phyloP scores from a whole-genome alignment of 73 alveolate species.

The Paramecium sexaurelia region DNA sequence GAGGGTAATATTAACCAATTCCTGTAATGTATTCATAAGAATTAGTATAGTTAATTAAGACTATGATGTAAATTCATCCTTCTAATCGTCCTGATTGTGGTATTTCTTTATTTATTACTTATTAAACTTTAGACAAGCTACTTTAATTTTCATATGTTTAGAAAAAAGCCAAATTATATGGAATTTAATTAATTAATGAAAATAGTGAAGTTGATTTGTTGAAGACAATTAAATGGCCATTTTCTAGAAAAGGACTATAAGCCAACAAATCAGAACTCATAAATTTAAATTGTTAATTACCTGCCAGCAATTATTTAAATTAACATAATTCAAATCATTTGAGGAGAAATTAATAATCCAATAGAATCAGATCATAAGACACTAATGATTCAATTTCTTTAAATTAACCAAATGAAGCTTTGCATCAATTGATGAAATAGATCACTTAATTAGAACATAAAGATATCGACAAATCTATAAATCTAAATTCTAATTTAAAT shows the following conservation, averaged over 20 bases:
- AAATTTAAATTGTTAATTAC: not conserved
- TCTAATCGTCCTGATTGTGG: constrained; percentile 70
- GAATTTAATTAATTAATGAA: not conserved
- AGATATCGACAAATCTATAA: not conserved
- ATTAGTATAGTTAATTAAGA: constrained; percentile 48
- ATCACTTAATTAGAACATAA: not conserved
- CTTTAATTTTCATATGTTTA: not conserved
- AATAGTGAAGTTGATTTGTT: not conserved
- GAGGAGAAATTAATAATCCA: not conserved
- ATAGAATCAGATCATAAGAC: not conserved
- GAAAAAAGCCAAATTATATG: constrained; percentile 4
- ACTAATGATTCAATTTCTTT: not conserved
- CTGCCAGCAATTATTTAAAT: constrained; percentile 3
- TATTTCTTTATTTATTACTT: not conserved
- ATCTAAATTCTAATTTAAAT: not conserved
- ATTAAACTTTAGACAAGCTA: not conserved
- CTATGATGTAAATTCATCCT: constrained; percentile 69
- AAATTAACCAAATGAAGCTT: constrained; percentile 12
- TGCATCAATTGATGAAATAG: constrained; percentile 8
- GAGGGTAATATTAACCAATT: constrained; percentile 76
- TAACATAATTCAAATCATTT: constrained; percentile 39
- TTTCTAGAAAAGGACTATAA: not conserved
- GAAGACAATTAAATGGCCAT: constrained; percentile 38
- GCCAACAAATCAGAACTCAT: constrained; percentile 13
- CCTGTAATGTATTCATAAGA: constrained; percentile 73